Percentiles rank a stretch among this genome's conserved stretches.
Conservation (phyloP, 1,284 basidiomycete species). For the Ganoderma boninense region DNA sequence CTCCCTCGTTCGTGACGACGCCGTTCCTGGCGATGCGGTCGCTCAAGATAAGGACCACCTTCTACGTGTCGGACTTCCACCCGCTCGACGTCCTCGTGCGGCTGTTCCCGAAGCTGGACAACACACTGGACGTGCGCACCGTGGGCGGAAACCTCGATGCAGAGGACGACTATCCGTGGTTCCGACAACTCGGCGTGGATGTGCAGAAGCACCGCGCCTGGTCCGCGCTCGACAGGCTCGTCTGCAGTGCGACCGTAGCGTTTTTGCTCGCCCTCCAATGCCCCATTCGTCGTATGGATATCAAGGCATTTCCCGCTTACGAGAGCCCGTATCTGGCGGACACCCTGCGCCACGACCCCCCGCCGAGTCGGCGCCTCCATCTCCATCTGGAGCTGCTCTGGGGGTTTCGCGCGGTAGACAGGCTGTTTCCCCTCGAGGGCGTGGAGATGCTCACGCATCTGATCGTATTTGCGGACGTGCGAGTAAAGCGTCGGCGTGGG, state of each 20-base stretch:
- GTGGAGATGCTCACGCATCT: not conserved
- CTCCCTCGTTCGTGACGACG: not conserved
- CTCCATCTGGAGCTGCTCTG: not conserved
- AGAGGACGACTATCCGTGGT: not conserved
- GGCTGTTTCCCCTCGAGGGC: not conserved
- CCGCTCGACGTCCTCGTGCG: not conserved
- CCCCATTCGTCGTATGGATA: not conserved
- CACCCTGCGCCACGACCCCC: not conserved
- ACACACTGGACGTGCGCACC: not conserved
- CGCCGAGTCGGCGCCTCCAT: not conserved
- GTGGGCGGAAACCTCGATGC: not conserved
- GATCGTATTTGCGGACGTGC: not conserved
- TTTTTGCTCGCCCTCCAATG: not conserved
- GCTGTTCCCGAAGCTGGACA: not conserved
- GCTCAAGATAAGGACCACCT: not conserved
- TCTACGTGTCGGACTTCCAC: not conserved
- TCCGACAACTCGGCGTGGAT: not conserved
- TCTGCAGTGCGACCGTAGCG: not conserved
- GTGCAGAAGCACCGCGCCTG: not conserved
- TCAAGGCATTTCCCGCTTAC: not conserved
- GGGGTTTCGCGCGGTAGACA: not conserved
- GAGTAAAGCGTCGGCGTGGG: too few relatives aligned
- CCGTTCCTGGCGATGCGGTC: not conserved
- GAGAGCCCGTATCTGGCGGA: not conserved
- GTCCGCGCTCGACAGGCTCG: not conserved